Evolutionary conservation across 2,329 filamentous ascomycete genomes (phyloP), one percentile per base, ranked within the genome.

Genomic region (Lizonia empirigonia): DNA sequence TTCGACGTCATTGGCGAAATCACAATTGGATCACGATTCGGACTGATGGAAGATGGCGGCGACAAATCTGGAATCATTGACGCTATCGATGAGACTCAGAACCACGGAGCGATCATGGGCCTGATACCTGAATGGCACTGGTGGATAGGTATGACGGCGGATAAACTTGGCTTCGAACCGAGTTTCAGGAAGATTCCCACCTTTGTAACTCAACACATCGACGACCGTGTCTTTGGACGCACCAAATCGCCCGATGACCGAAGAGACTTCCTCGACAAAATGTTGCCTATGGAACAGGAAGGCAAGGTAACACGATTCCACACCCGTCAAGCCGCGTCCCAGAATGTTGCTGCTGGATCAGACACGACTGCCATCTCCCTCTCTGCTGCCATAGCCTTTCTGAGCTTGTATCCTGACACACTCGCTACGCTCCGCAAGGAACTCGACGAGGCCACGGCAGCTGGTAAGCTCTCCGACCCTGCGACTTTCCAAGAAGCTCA

Each of bases 1-100:
- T 79, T 80, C 33, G 78, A 82, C 40, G 78, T 82, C 1, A 81
- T 84, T 23, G 79, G 79, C 0, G 73, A 78, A 29, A 79, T 83
- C 15, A 81, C 78, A 0, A 76, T 76, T 32, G 66, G 68, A 67
- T 30, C 55, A 13, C 32, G 49, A 9, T 58, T 60, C 23, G 58
- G 58, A 4, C 41, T 58, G 4, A 60, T 58, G 50, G 58, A 60
- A 37, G 49, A 55, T 7, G 42, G 19, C 16, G 52, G 52, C 7
- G 58, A 58, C 44, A 54, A 47, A 15, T 20, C 10, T 7, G 41
- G 47, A 5, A 27, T 58, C 12, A 54, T 56, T 5, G 15, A 5
- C 1, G 42, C 40, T 18, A 36, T 56, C 19, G 40, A 53, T n/a
- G 41, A 47, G 2, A 24, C 12, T 15, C 1, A 40, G 12, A 7